These are phyloP conservation scores for Aquanectria penicillioides DNA, from an alignment of 2,329 filamentous ascomycete species.

Conservation along the genomic window DNA sequence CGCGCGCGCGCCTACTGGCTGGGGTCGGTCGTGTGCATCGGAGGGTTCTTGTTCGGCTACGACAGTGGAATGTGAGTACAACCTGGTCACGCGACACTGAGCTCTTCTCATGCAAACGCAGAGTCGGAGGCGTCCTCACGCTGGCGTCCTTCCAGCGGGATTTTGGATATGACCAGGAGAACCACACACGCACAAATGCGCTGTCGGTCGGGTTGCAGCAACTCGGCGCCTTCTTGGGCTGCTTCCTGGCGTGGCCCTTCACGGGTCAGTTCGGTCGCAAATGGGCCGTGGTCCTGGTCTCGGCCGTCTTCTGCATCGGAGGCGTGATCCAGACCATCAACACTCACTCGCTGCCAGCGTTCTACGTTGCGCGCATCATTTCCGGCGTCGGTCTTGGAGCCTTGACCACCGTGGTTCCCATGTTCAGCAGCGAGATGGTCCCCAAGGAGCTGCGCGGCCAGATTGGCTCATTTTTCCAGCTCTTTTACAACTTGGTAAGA, in stretches of 20 bases:
- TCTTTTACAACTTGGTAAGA: conserved; percentile 13
- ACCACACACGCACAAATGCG: conserved; percentile 15
- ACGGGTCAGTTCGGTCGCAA: conserved; percentile 7
- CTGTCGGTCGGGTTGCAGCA: conserved; percentile 10
- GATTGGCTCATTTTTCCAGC: conserved; percentile 11
- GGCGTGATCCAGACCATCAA: conserved; percentile 4
- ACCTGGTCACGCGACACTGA: neutral
- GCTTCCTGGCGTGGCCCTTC: conserved; percentile 13
- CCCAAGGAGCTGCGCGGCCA: conserved; percentile 8
- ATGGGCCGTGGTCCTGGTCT: conserved; percentile 8
- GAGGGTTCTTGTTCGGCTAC: conserved; percentile 15
- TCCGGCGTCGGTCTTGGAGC: conserved; percentile 6
- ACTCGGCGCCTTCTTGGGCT: conserved; percentile 13
- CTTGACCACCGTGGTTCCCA: conserved; percentile 7
- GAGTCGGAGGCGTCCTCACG: conserved; percentile 24
- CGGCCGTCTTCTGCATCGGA: conserved; percentile 7
- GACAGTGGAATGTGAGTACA: conserved; percentile 20
- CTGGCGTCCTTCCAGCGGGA: conserved; percentile 25
- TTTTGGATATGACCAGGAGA: conserved; percentile 7
- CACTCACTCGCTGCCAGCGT: neutral
- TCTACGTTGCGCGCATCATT: conserved; percentile 5
- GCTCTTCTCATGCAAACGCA: neutral
- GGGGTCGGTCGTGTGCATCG: conserved; percentile 11
- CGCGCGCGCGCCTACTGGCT: conserved; percentile 4
- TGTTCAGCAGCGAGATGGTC: conserved; percentile 19